Evolutionary conservation across 2,329 filamentous ascomycete genomes (phyloP), one percentile per base, ranked within the genome.

Genomic region (Periconia sp.): DNA sequence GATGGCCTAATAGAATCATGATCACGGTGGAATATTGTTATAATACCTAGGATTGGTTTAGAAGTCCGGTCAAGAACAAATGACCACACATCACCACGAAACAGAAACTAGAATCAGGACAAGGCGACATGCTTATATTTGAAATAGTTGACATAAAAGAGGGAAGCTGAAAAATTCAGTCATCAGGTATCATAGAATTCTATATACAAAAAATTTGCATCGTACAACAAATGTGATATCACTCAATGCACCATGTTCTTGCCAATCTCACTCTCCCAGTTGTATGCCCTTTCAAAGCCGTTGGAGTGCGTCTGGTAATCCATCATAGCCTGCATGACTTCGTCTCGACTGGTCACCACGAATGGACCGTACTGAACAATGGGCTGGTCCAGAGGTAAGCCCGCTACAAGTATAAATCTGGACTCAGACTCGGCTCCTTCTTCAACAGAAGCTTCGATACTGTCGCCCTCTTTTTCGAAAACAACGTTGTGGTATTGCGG

Each of bases 401-500:
- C 90, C 0, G 89, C 88, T 12, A 94, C 79, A 23, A 95, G 74
- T 31, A 94, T 82, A 58, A 88, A 78, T 38, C 82, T 73, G 2
- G 79, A 77, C 16, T 67, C 73, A 55, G 81, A 78, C 24, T 80
- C 78, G 1, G 87, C 88, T 31, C 77, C 77, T 2, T 79, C 80
- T 10, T 81, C 80, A 9, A 94, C 88, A 36, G 82, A 80, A 2
- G 86, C 83, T 50, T 87, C 79, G 7, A 97, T 80, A 19, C 82
- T 79, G 59, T 96, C 89, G 32, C 92, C 92, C 19, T 81, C 77
- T 52, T 85, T 81, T 59, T 90, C 86, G 63, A 97, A 96, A 5
- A 96, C 89, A 17, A 94, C 88, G 66, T 94, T 96, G 73, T 96
- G 85, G 68, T 84, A 96, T 63, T 88, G 81, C 42, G 78, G 77